Conservation (phyloP, 2,329 filamentous ascomycete species). For the Phyllachora maydis region DNA sequence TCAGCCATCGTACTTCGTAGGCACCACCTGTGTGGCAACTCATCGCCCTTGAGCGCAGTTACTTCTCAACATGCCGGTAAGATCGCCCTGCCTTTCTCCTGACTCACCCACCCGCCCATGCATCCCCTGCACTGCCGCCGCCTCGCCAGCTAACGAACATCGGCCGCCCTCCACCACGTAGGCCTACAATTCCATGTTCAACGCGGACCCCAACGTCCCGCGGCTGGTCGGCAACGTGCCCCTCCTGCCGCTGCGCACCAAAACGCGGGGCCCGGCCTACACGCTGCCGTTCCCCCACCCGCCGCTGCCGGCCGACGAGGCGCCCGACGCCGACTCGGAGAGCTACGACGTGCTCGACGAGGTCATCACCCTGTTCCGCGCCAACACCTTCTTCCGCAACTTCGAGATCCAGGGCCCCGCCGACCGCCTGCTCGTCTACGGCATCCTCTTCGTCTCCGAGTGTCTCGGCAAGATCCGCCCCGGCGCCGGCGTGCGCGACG, state of each 20-base stretch:
- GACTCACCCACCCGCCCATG: too few relatives aligned
- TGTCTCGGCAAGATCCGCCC: slow-evolving; percentile 76
- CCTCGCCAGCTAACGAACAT: too few relatives aligned
- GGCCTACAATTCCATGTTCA: slow-evolving; percentile 98
- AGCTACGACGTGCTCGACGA: slow-evolving; percentile 96
- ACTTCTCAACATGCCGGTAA: too few relatives aligned
- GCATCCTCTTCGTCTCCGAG: slow-evolving; percentile 86
- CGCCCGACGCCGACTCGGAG: slow-evolving; percentile 66
- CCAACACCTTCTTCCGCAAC: slow-evolving; percentile 98
- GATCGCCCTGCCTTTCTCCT: too few relatives aligned
- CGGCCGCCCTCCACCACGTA: too few relatives aligned
- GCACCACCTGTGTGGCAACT: too few relatives aligned
- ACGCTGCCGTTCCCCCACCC: slow-evolving; percentile 44
- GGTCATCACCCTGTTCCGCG: slow-evolving; percentile 77
- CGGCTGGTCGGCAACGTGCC: slow-evolving; percentile 72
- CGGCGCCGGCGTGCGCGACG: slow-evolving; percentile 35
- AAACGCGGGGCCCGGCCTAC: slow-evolving; percentile 87
- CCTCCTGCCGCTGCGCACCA: slow-evolving; percentile 81
- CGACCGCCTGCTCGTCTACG: slow-evolving; percentile 87
- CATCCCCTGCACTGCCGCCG: too few relatives aligned
- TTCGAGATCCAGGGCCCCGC: slow-evolving; percentile 97
- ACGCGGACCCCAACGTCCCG: slow-evolving; percentile 49
- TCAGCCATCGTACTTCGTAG: too few relatives aligned
- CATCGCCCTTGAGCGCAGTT: too few relatives aligned
- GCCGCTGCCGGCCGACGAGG: slow-evolving; percentile 37